Conservation (phyloP, 306 rosid species). For the Spatholobus suberectus region DNA sequence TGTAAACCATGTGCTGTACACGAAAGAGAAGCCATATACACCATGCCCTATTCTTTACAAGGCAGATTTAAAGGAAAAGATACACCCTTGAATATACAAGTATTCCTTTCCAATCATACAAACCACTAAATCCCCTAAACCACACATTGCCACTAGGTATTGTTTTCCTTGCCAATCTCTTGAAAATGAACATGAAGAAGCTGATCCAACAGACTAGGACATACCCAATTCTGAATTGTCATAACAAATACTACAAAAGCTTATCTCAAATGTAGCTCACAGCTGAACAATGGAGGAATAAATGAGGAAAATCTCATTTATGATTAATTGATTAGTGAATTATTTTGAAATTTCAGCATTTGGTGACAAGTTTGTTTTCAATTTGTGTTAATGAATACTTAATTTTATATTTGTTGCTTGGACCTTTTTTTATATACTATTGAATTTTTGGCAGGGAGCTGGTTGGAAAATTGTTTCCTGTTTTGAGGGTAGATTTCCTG, state of each 20-base stretch:
- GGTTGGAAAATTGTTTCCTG: constrained; percentile 99
- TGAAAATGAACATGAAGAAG: not conserved
- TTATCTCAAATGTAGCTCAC: not conserved
- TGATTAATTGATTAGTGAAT: not conserved
- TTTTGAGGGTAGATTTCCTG: constrained; percentile 95
- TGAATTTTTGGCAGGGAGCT: constrained; percentile 74
- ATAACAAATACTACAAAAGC: not conserved
- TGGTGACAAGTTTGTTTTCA: not conserved
- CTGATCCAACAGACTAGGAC: not conserved
- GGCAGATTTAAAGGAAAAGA: not conserved
- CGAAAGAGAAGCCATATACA: not conserved
- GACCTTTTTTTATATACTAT: not conserved
- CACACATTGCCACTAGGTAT: not conserved
- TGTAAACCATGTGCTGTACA: constrained; percentile 1
- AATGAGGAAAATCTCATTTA: not conserved
- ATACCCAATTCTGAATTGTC: not conserved
- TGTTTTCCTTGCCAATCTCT: not conserved
- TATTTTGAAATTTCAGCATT: constrained; percentile 13
- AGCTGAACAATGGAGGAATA: not conserved
- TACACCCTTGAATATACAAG: not conserved
- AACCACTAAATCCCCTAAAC: not conserved
- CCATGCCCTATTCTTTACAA: not conserved
- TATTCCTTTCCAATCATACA: constrained; percentile 7
- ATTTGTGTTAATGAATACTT: not conserved
- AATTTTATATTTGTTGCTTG: not conserved